A percentile compares a stretch with the other conserved stretches of the same genome.
These are phyloP conservation scores for Neopestalotiopsis clavispora DNA, from an alignment of 2,329 filamentous ascomycete genomes.

Conservation along the genomic window DNA sequence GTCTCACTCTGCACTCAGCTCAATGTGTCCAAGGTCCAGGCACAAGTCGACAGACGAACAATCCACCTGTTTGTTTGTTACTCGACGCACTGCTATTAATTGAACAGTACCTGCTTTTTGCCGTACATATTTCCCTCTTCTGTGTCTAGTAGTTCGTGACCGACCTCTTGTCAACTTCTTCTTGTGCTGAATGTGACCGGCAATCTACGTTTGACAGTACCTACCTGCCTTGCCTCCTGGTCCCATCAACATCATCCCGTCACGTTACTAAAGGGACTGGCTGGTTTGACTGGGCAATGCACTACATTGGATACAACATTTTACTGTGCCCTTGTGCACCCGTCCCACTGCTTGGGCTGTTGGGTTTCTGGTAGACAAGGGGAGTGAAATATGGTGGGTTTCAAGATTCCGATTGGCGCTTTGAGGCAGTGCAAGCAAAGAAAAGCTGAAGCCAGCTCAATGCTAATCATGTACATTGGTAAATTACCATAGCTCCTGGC, in stretches of 20 bases:
- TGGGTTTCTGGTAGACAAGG: not conserved
- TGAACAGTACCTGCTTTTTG: not conserved
- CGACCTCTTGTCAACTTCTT: too few species aligned
- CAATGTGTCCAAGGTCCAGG: not conserved
- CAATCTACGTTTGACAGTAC: too few species aligned
- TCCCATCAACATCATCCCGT: too few species aligned
- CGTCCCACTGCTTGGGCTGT: not conserved
- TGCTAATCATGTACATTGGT: not conserved
- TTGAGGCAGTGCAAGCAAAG: conserved; percentile 14
- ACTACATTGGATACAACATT: not conserved
- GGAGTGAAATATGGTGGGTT: conserved; percentile 4
- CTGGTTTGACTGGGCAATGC: not conserved
- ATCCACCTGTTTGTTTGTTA: not conserved
- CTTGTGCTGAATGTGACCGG: too few species aligned
- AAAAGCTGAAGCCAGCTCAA: conserved; percentile 9
- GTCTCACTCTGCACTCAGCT: conserved; percentile 7
- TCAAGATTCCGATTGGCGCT: conserved; percentile 14
- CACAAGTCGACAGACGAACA: not conserved
- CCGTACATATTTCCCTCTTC: not conserved
- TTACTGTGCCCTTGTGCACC: not conserved
- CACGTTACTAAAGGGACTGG: not conserved
- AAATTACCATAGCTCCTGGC: not conserved
- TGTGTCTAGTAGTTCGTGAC: not conserved
- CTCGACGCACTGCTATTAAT: not conserved
- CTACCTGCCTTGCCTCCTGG: too few species aligned